phyloP scores from a whole-genome alignment of 257 asterid genomes.

The Capsicum rhomboideum region DNA sequence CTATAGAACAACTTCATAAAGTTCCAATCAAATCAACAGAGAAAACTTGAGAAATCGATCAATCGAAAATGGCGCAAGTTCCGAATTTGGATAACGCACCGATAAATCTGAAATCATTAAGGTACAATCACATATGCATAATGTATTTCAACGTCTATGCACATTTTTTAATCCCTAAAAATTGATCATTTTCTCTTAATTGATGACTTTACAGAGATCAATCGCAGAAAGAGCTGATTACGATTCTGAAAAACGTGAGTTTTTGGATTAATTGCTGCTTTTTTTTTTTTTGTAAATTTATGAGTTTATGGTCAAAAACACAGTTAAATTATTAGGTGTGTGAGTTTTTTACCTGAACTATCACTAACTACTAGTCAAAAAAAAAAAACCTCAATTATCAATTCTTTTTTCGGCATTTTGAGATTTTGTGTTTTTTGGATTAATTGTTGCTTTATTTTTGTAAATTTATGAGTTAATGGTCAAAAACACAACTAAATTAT shows the following conservation, averaged over 20 bases:
- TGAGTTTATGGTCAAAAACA: no score
- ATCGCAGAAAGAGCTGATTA: constrained; percentile 70
- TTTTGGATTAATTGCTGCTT: not conserved
- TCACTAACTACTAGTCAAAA: no score
- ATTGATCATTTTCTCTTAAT: not conserved
- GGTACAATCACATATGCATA: constrained; percentile 24
- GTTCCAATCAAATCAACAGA: not conserved
- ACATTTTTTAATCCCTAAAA: not conserved
- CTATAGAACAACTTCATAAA: no score
- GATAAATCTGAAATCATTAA: constrained; percentile 57
- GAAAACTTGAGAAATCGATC: not conserved
- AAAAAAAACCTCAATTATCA: no score
- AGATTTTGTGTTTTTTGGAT: not conserved
- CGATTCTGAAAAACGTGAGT: constrained; percentile 71
- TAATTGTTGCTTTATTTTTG: not conserved
- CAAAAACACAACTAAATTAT: no score
- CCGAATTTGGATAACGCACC: constrained; percentile 89
- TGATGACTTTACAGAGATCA: constrained; percentile 41
- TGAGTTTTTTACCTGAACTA: no score
- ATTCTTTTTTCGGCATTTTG: not conserved
- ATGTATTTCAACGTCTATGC: not conserved
- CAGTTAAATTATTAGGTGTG: no score
- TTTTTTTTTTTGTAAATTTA: no score
- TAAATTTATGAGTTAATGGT: not conserved
- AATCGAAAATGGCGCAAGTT: constrained; percentile 62